phyloP scores from a whole-genome alignment of 1,139 yeast genomes.

The Entelexis paramagnoliae region DNA sequence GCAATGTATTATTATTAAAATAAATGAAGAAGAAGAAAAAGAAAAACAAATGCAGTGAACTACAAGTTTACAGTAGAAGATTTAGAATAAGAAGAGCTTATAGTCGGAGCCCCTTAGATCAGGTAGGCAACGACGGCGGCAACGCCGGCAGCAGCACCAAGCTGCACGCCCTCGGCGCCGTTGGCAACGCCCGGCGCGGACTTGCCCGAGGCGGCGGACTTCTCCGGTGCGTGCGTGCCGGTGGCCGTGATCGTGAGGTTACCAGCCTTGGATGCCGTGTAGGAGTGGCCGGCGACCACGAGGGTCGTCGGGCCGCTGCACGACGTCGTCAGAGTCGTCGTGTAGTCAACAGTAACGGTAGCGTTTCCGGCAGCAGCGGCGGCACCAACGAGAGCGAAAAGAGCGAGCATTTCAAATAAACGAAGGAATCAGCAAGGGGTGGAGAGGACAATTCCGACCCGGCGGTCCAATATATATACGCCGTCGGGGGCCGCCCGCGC shows the following conservation, averaged over 20 bases:
- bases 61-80: no score
- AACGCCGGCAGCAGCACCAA: conserved; percentile 15
- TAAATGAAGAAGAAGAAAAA: not conserved
- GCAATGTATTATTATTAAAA: not conserved
- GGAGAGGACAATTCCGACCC: not conserved
- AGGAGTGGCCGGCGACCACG: conserved; percentile 32
- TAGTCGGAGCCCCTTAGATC: not conserved
- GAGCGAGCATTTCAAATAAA: not conserved
- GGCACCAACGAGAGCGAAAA: conserved; percentile 11
- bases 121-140: conserved; percentile 17
- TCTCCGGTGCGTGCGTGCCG: not conserved
- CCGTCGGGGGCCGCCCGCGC: not conserved
- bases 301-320: conserved; percentile 37
- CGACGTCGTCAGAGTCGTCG: conserved; percentile 28
- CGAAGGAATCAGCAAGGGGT: not conserved
- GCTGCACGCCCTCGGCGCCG: conserved; percentile 7
- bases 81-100: not conserved
- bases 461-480: not conserved
- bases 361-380: conserved; percentile 11
- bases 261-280: conserved; percentile 35
- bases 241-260: conserved; percentile 32
- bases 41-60: not conserved
- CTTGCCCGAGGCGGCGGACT: not conserved
- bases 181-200: conserved; percentile 8
- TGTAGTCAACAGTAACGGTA: conserved; percentile 12